A percentile compares a stretch with the other conserved stretches of the same genome.
Evolutionary conservation across 495 filamentous ascomycete genomes (phyloP).

Genomic region (Collariella sp.): DNA sequence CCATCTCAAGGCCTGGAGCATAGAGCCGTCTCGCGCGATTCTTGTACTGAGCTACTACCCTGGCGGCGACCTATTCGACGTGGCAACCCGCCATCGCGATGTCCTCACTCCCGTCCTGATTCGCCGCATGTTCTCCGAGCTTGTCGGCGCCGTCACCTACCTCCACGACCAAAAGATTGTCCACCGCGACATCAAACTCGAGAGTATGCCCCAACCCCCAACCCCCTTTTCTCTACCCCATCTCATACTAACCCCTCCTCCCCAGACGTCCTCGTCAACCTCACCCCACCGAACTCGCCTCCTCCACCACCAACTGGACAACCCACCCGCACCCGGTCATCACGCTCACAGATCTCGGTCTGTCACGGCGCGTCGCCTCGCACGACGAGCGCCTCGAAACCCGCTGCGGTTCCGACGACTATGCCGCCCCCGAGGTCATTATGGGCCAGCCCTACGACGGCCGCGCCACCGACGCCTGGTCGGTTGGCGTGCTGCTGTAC

Average conservation of each 20-base stretch:
- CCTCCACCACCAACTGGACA: conserved; percentile 49
- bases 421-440: conserved; percentile 91
- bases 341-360: conserved; percentile 84
- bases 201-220: conserved; percentile 57
- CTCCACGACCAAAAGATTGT: conserved; percentile 80
- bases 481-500: conserved; percentile 85
- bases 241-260: conserved; percentile 19
- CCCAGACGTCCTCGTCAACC: conserved; percentile 82
- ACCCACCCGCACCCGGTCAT: conserved; percentile 70
- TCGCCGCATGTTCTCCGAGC: conserved; percentile 80
- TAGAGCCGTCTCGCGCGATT: conserved; percentile 68
- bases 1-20: conserved; percentile 78
- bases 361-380: conserved; percentile 76
- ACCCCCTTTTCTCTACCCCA: conserved; percentile 1
- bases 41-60: conserved; percentile 87
- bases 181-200: conserved; percentile 94
- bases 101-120: conserved; percentile 60
- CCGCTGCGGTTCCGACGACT: conserved; percentile 91
- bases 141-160: conserved; percentile 77
- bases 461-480: conserved; percentile 88
- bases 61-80: conserved; percentile 90
- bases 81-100: conserved; percentile 61
- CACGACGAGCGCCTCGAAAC: conserved; percentile 75
- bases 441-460: conserved; percentile 95
- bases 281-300: conserved; percentile 48